Base-by-base conservation (phyloP, 2,329 filamentous ascomycete genomes). In the Colletotrichum lindemuthianum region DNA sequence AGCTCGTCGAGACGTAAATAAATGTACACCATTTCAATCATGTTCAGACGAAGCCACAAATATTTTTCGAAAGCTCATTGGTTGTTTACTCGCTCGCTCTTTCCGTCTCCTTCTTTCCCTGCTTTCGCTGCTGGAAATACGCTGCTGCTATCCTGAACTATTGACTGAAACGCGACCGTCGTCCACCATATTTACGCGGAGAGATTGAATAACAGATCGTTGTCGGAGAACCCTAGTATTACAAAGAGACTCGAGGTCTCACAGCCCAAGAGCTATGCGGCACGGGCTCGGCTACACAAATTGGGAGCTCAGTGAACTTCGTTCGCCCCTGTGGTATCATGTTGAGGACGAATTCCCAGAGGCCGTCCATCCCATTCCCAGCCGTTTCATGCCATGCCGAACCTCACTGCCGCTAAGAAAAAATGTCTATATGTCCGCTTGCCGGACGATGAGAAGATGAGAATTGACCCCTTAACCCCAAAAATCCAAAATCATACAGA, bases 31-130 rank as follows among this genome's bases (percentile, higher is more conserved):
- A 61, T 15, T 41, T 41, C 52, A 63, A 63, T 63, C 51, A 65
- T 65, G 59, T 65, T 61, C 51, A 57, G 59, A 65, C 47, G 63
- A 61, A 65, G 51, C 58, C 63, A 56, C 40, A 57, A 63, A 47
- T 43, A 65, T 10, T 9, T 34, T 60, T 54, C 24, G 4, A 24
- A 24, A 5, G 4, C 5, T 24, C 24, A 24, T 24, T 24, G 24
- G 24, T 24, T 24, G 24, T 24, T 24, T 24, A 5, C 24, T 24
- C 24, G 24, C 24, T 24, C 24, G 24, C 24, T 24, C 53, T 45
- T 44, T 41, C 50, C 55, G 40, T 41, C 50, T 39, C 45, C 44
- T 45, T 15, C 50, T 40, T 11, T 12, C 8, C 40, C 43, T 8
- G 34, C 16, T 49, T 24, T 33, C 24, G 33, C 11, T 34, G 44